Conservation (phyloP, 441 rosid genomes). For the Geranium incanum region DNA sequence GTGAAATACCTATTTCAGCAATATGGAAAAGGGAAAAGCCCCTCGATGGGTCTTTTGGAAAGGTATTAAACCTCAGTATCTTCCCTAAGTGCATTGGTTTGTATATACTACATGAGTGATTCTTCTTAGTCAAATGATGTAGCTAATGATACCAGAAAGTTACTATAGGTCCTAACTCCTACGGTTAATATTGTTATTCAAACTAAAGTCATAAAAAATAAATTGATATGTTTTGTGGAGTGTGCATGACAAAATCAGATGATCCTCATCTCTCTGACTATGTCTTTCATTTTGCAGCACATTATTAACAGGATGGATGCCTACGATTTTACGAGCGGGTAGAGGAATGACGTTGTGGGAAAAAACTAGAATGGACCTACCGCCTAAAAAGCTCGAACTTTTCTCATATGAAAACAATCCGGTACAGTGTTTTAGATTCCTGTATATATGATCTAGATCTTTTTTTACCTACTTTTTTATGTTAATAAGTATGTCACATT, state of each 20-base stretch:
- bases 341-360: constrained; percentile 85
- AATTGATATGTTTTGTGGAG: neutral
- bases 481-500: too few species aligned
- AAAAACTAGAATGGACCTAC: constrained; percentile 42
- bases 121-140: neutral
- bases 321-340: constrained; percentile 74
- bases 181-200: neutral
- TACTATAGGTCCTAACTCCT: neutral
- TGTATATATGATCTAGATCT: neutral
- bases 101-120: neutral
- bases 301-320: constrained; percentile 81
- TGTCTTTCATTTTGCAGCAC: constrained; percentile 38
- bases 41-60: constrained; percentile 58
- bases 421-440: constrained; percentile 26
- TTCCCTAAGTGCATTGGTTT: neutral
- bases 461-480: neutral
- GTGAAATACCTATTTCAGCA: constrained; percentile 66
- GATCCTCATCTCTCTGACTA: neutral
- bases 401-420: constrained; percentile 73
- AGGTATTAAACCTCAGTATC: constrained; percentile 33
- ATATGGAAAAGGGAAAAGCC: constrained; percentile 64
- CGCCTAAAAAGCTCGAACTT: constrained; percentile 58
- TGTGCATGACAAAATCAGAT: neutral
- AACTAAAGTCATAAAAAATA: neutral
- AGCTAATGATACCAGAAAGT: neutral